Evolutionary conservation across 805 yeast genomes (phyloP).

Genomic region (Yamadazyma endophytica): DNA sequence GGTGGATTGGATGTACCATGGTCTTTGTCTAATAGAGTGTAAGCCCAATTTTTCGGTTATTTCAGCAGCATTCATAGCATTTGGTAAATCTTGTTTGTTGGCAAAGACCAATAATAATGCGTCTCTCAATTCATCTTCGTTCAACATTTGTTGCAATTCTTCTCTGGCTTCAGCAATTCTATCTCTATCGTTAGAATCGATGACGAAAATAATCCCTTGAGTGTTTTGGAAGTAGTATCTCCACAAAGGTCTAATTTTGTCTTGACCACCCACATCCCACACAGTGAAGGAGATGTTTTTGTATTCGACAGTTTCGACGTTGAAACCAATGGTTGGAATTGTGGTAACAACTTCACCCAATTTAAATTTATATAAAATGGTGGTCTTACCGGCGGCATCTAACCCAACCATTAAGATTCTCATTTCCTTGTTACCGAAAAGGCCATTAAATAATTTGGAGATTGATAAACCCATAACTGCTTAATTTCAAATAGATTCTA

Average conservation of each 20-base stretch:
- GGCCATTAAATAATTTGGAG: slow-evolving; percentile 91
- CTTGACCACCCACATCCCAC: slow-evolving; percentile 99
- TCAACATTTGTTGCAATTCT: slow-evolving; percentile 96
- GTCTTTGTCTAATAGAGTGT: slow-evolving; percentile 96
- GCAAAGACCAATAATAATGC: slow-evolving; percentile 94
- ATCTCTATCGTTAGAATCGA: slow-evolving; percentile 96
- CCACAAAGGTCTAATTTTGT: slow-evolving; percentile 97
- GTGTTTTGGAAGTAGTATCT: slow-evolving; percentile 98
- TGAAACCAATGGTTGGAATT: slow-evolving; percentile 95
- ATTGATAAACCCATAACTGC: slow-evolving; percentile 82
- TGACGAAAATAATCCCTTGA: slow-evolving; percentile 96
- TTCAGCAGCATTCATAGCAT: slow-evolving; percentile 98
- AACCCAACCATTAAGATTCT: slow-evolving; percentile 97
- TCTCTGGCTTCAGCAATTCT: slow-evolving; percentile 98
- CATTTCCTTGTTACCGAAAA: slow-evolving; percentile 97
- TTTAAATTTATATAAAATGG: slow-evolving; percentile 90
- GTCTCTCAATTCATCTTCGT: slow-evolving; percentile 97
- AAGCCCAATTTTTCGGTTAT: slow-evolving; percentile 95
- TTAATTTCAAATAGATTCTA: slow-evolving; percentile 14
- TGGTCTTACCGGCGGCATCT: slow-evolving; percentile 98
- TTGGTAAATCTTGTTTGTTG: slow-evolving; percentile 98
- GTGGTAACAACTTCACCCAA: slow-evolving; percentile 95
- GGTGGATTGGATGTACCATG: slow-evolving; percentile 98
- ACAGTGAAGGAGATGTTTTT: slow-evolving; percentile 95
- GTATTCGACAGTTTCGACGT: slow-evolving; percentile 96